phyloP scores from a whole-genome alignment of 1,139 yeast genomes.

The Chernovozyma sophiae-reginae region DNA sequence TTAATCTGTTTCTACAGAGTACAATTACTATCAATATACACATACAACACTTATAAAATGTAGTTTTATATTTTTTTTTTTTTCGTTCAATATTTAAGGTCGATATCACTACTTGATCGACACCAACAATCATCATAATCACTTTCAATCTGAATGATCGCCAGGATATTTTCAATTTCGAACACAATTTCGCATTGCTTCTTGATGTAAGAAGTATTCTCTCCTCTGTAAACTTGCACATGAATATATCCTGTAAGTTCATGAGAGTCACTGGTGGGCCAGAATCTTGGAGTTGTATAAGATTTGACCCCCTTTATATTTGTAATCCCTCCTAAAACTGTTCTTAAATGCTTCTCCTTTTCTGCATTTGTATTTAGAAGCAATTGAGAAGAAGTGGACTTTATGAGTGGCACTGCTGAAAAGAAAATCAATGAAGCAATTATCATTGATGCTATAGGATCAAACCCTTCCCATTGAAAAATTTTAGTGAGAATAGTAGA shows the following conservation, averaged over 20 bases:
- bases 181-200: constrained; percentile 54
- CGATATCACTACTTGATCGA: constrained; percentile 14
- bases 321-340: constrained; percentile 61
- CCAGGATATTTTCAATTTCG: constrained; percentile 32
- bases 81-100: constrained; percentile 1
- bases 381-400: constrained; percentile 73
- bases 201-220: constrained; percentile 58
- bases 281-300: constrained; percentile 84
- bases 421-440: constrained; percentile 77
- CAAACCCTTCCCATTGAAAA: constrained; percentile 65
- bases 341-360: constrained; percentile 57
- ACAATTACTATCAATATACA: no score
- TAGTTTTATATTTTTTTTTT: not conserved
- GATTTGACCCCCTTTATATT: constrained; percentile 77
- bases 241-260: constrained; percentile 58
- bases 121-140: constrained; percentile 63
- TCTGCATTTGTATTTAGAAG: constrained; percentile 55
- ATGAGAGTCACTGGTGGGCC: constrained; percentile 60
- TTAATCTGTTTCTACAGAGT: no score
- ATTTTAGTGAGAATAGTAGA: constrained; percentile 69
- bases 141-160: constrained; percentile 58
- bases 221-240: constrained; percentile 65
- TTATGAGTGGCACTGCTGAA: constrained; percentile 80
- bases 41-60: no score
- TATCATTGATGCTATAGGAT: constrained; percentile 86